Evolutionary conservation across 2,329 filamentous ascomycete genomes (phyloP), one percentile per base, ranked within the genome.

Genomic region (Thelonectria blattea): DNA sequence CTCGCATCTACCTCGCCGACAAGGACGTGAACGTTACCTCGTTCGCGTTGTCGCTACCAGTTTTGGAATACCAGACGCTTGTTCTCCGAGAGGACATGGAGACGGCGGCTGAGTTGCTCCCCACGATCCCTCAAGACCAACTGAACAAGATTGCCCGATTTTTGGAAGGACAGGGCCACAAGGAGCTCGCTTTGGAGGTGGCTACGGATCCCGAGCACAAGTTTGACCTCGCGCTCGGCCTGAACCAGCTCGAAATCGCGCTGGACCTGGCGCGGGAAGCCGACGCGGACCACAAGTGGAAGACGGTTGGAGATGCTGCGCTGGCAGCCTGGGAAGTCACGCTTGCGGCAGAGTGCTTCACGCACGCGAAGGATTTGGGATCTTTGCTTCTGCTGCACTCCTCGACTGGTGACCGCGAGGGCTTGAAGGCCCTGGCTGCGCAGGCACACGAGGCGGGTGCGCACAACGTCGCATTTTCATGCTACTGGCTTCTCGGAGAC

Each of bases 81-180:
- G 94, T 99, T 14, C 87, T 99, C 17, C 91, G 95, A 58, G 93
- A 91, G 52, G 95, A 99, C 70, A 90, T 98, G 83, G 95, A 98
- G 65, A 87, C 92, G 14, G 95, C 95, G 0, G 89, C 90, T 10
- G 93, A 96, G 74, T 84, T 97, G 65, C 86, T 99, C 15, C 82
- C 87, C 5, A 90, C 90, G 18, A 93, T 99, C 39, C 93, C 94
- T 0, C 81, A 88, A n/a, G 92, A 96, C 65, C 93, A 99, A 76
- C 91, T 97, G 77, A 97, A 97, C 83, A 98, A 98, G 81, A 96
- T 99, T 69, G 95, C 95, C 3, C 89, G 95, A 20, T 99, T 99
- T 84, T 83, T 99, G 54, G 95, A 98, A 77, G 95, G 95, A 2
- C 95, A 99, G 78, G 94, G 94, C 42, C 92, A 97, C 79, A 98